These are phyloP conservation scores for Colletotrichum lupini DNA, from an alignment of 2,329 filamentous ascomycete genomes.

Conservation along the genomic window DNA sequence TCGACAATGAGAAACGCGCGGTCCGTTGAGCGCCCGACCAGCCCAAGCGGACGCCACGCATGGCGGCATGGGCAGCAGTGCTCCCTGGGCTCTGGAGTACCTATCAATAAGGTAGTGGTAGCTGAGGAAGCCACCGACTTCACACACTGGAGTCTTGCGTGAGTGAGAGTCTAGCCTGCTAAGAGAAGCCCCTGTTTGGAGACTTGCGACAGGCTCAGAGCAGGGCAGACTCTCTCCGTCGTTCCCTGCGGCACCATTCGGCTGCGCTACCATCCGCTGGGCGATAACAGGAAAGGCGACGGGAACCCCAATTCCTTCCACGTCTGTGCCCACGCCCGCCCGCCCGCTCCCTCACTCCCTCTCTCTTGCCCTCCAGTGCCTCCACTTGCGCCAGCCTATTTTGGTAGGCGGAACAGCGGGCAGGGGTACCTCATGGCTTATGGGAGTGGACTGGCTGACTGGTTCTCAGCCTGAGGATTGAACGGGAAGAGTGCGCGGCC, in stretches of 20 bases:
- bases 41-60: neutral
- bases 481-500: neutral
- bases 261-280: constrained; percentile 31
- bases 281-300: constrained; percentile 1
- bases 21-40: neutral
- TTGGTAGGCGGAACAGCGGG: constrained; percentile 8
- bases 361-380: neutral
- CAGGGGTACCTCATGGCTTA: neutral
- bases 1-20: neutral
- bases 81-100: neutral
- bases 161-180: neutral
- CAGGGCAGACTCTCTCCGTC: neutral
- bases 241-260: constrained; percentile 22
- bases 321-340: constrained; percentile 18
- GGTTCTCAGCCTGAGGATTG: neutral
- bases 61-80: neutral
- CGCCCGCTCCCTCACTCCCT: neutral
- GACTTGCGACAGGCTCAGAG: constrained; percentile 15
- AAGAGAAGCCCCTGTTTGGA: constrained; percentile 24
- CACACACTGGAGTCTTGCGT: neutral
- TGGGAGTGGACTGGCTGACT: too few species aligned
- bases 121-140: neutral
- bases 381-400: constrained; percentile 22
- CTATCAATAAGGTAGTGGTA: neutral
- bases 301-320: constrained; percentile 5